Percentiles rank a stretch among this genome's conserved stretches.
phyloP scores from a whole-genome alignment of 768 basidiomycete genomes.

The Pulveroboletus sp. region DNA sequence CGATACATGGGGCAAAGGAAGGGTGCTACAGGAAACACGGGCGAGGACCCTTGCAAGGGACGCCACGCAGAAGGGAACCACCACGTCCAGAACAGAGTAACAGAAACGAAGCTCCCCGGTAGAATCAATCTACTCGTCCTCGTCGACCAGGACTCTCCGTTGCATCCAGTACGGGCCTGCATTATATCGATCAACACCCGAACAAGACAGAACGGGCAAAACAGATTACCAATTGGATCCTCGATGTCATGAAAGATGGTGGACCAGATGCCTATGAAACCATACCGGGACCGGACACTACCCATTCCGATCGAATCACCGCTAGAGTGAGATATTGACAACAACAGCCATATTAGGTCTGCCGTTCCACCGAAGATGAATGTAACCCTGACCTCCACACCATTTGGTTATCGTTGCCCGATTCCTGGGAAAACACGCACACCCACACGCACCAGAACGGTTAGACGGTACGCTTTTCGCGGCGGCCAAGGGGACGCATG shows the following conservation, averaged over 20 bases:
- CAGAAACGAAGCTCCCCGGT: no score
- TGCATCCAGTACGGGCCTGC: conserved; percentile 30
- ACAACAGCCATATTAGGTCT: neutral
- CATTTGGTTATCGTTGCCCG: conserved; percentile 47
- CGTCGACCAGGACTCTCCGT: conserved; percentile 21
- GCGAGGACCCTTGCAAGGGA: no score
- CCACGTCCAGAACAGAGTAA: no score
- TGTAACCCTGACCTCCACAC: conserved; percentile 49
- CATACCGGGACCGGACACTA: conserved; percentile 52
- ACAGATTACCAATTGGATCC: conserved; percentile 42
- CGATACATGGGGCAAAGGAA: no score
- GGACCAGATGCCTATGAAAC: conserved; percentile 53
- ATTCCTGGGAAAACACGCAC: conserved; percentile 32
- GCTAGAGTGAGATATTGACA: conserved; percentile 27
- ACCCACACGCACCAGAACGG: no score
- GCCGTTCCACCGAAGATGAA: neutral
- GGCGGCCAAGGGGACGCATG: no score
- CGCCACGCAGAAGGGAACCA: no score
- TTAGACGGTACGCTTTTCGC: no score
- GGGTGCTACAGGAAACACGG: no score
- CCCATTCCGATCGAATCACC: conserved; percentile 63
- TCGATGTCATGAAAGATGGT: conserved; percentile 42
- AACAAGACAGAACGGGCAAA: neutral
- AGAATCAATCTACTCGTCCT: conserved; percentile 8
- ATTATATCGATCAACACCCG: neutral